These are phyloP conservation scores for Calvatia gigantea DNA, from an alignment of 768 basidiomycete genomes.

Conservation along the genomic window DNA sequence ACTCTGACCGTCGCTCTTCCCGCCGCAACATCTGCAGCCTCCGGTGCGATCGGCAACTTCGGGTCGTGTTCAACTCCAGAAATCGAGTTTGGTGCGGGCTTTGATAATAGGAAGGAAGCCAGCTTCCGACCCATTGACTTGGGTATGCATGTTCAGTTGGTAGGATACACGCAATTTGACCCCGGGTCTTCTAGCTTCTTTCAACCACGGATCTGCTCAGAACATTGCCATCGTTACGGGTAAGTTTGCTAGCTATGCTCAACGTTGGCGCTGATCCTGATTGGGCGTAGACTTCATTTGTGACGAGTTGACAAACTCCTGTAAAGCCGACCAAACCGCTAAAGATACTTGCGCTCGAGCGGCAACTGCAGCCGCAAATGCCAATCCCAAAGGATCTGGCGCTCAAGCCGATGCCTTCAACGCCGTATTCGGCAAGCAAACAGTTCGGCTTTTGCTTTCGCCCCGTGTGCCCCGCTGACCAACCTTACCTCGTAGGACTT, in stretches of 20 bases:
- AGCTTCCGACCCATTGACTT: slow-evolving; percentile 49
- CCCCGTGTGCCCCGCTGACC: neutral
- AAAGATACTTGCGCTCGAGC: slow-evolving; percentile 44
- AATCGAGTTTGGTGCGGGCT: slow-evolving; percentile 53
- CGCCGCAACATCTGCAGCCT: slow-evolving; percentile 18
- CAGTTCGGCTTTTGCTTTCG: slow-evolving; percentile 30
- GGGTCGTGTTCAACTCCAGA: slow-evolving; percentile 50
- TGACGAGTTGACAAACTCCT: slow-evolving; percentile 49
- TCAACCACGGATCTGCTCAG: slow-evolving; percentile 58
- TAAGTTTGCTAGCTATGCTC: slow-evolving; percentile 14
- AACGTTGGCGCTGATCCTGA: neutral
- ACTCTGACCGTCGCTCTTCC: slow-evolving; percentile 15
- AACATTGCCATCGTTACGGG: slow-evolving; percentile 57
- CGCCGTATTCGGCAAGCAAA: slow-evolving; percentile 48
- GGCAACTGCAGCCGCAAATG: slow-evolving; percentile 33
- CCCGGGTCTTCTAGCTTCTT: slow-evolving; percentile 30
- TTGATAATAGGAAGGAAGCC: slow-evolving; percentile 52
- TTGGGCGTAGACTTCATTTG: slow-evolving; percentile 41
- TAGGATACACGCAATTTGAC: neutral
- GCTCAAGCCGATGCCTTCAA: slow-evolving; percentile 65
- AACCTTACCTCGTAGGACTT: slow-evolving; percentile 36
- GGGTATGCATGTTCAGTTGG: slow-evolving; percentile 22
- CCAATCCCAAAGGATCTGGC: slow-evolving; percentile 40
- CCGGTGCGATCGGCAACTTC: slow-evolving; percentile 37
- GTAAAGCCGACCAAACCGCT: slow-evolving; percentile 51